These are phyloP conservation scores for Oryza meyeriana DNA, from an alignment of 176 grass and related monocot species.

Conservation along the genomic window DNA sequence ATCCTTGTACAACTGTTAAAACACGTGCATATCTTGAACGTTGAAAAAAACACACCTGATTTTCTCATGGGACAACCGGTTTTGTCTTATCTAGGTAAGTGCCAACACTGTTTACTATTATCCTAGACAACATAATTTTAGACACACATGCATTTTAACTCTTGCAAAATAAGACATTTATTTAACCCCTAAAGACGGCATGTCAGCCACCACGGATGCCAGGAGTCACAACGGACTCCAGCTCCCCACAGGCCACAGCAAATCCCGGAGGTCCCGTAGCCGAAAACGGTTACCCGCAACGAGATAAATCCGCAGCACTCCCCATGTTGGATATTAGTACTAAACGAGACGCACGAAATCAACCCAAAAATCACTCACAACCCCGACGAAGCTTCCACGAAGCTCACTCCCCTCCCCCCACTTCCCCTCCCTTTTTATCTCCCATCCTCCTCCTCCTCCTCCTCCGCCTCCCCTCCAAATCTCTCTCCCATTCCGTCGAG, in stretches of 20 bases:
- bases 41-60: too few relatives aligned
- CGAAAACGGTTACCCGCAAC: not conserved
- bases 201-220: not conserved
- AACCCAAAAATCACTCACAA: slow-evolving; percentile 17
- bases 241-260: not conserved
- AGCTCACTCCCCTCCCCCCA: slow-evolving; percentile 40
- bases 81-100: not conserved
- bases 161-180: not conserved
- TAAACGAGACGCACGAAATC: not conserved
- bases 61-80: not conserved
- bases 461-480: not conserved
- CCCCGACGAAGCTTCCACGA: slow-evolving; percentile 58
- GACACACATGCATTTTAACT: accelerated
- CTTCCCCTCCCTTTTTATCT: slow-evolving; percentile 32
- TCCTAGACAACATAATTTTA: not conserved
- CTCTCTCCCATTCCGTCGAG: not conserved
- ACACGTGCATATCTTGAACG: too few relatives aligned
- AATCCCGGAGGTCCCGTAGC: not conserved
- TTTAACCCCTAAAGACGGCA: not conserved
- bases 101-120: not conserved
- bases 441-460: not conserved
- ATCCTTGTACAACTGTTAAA: too few relatives aligned
- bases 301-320: slow-evolving; percentile 5
- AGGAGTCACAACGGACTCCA: not conserved
- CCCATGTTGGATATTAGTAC: not conserved